Evolutionary conservation across 352 stramenopile species (phyloP).

Genomic region (Phytophthora melonis): DNA sequence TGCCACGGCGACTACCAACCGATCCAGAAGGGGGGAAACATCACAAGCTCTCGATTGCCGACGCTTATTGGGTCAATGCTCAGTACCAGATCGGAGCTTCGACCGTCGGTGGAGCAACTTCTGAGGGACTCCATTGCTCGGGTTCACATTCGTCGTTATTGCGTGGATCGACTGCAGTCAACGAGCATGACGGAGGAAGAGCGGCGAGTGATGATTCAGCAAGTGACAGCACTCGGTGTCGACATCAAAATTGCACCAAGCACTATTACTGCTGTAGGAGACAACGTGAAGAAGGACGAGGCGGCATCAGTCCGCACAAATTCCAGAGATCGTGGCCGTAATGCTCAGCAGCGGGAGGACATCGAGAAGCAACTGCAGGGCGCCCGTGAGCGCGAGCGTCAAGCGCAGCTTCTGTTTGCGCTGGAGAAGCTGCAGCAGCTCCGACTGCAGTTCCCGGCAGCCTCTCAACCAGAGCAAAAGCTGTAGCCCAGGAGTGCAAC

Average conservation of each 20-base stretch:
- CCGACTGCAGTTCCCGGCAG: constrained; percentile 26
- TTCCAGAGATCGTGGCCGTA: constrained; percentile 8
- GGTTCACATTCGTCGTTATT: constrained; percentile 50
- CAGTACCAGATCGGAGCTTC: constrained; percentile 33
- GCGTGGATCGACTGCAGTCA: constrained; percentile 29
- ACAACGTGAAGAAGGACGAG: neutral
- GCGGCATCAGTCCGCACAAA: neutral
- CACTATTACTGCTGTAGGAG: neutral
- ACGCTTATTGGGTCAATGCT: constrained; percentile 54
- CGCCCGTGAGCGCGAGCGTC: constrained; percentile 47
- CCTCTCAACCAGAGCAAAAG: neutral
- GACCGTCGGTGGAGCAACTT: constrained; percentile 48
- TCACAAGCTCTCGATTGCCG: constrained; percentile 37
- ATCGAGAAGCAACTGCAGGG: constrained; percentile 28
- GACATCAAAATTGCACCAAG: constrained; percentile 11
- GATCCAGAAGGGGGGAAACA: constrained; percentile 31
- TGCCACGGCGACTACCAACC: constrained; percentile 51
- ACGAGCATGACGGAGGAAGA: constrained; percentile 26
- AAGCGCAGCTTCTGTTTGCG: constrained; percentile 51
- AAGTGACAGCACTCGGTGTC: constrained; percentile 37
- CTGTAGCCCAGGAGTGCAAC: neutral
- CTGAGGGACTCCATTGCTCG: constrained; percentile 38
- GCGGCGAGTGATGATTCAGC: constrained; percentile 33
- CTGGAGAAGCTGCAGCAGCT: constrained; percentile 59
- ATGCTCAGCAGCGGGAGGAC: neutral